Evolutionary conservation across 2,329 filamentous ascomycete species (phyloP).

Genomic region (Corinectria fuckeliana): DNA sequence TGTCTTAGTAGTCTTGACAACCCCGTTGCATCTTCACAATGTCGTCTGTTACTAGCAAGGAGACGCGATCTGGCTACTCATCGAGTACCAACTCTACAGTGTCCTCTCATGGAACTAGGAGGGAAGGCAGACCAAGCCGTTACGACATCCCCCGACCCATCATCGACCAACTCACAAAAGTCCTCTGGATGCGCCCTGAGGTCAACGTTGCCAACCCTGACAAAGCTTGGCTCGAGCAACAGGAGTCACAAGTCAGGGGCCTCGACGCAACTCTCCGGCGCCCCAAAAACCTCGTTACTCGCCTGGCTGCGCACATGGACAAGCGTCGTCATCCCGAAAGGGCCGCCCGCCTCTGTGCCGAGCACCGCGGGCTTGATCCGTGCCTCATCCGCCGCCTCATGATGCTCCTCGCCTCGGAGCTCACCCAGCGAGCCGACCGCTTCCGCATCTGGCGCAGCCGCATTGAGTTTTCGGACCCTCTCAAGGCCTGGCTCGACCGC

Average conservation of each 20-base stretch:
- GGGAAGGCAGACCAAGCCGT: neutral
- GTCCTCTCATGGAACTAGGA: no score
- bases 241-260: conserved; percentile 35
- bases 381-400: conserved; percentile 53
- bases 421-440: conserved; percentile 41
- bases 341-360: conserved; percentile 48
- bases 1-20: neutral
- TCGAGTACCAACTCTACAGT: neutral
- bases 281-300: conserved; percentile 40
- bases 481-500: conserved; percentile 36
- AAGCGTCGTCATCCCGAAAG: conserved; percentile 31
- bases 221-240: conserved; percentile 45
- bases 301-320: conserved; percentile 42
- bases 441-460: conserved; percentile 37
- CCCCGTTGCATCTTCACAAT: neutral
- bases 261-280: conserved; percentile 37
- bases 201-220: conserved; percentile 38
- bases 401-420: conserved; percentile 50
- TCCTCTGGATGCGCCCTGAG: conserved; percentile 46
- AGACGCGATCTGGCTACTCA: neutral
- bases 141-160: conserved; percentile 29
- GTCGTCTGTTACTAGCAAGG: neutral
- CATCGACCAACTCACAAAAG: conserved; percentile 43
- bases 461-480: conserved; percentile 8
- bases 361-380: conserved; percentile 50